These are phyloP conservation scores for Zhuliangozyma blackwelliae DNA, from an alignment of 1,139 yeast species.

Conservation along the genomic window DNA sequence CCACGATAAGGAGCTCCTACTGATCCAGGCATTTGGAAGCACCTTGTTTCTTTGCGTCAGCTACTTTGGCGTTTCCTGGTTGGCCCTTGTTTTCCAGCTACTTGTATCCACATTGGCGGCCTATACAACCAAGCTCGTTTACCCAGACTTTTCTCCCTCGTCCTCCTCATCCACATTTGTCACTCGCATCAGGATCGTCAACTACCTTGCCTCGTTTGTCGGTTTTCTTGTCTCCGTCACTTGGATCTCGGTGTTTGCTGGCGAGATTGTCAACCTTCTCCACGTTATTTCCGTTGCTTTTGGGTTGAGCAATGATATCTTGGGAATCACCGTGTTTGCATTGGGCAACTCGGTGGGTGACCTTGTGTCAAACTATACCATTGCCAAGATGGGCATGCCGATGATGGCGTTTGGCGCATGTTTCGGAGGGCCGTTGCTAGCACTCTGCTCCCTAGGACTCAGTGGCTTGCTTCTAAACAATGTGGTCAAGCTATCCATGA, in stretches of 20 bases:
- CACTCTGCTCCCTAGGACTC: conserved; percentile 45
- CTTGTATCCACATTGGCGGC: conserved; percentile 8
- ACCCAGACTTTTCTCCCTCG: conserved; percentile 3
- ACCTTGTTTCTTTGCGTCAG: conserved; percentile 2
- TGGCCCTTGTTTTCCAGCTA: conserved; percentile 4
- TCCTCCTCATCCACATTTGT: not conserved
- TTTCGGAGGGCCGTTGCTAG: conserved; percentile 81
- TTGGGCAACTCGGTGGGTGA: conserved; percentile 92
- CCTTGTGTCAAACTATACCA: conserved; percentile 75
- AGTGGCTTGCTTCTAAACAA: conserved; percentile 38
- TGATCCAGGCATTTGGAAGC: conserved; percentile 17
- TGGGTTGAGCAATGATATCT: conserved; percentile 68
- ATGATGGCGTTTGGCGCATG: conserved; percentile 94
- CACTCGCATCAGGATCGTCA: conserved; percentile 15
- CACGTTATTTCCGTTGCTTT: conserved; percentile 59
- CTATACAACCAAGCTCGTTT: conserved; percentile 3
- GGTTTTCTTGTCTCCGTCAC: conserved; percentile 70
- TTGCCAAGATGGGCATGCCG: conserved; percentile 83
- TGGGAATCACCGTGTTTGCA: conserved; percentile 86
- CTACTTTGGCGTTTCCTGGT: conserved; percentile 2
- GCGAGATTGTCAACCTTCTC: conserved; percentile 67
- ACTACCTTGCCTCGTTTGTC: conserved; percentile 34
- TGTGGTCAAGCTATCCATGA: conserved; percentile 11
- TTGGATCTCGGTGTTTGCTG: conserved; percentile 76
- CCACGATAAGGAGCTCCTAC: conserved; percentile 12